phyloP scores from a whole-genome alignment of 345 rosid species.

The Populus pruinosa region DNA sequence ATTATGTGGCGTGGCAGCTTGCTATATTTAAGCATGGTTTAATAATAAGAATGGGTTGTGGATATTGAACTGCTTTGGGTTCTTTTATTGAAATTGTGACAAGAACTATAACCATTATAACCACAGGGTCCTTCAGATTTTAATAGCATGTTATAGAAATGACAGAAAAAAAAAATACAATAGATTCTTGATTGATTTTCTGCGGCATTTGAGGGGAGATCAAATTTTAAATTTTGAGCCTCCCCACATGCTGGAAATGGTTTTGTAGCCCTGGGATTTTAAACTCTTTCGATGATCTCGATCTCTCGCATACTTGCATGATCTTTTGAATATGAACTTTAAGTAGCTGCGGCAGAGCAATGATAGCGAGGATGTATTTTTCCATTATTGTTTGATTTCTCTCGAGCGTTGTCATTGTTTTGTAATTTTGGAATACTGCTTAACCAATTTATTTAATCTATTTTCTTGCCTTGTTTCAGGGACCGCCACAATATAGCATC shows the following conservation, averaged over 20 bases:
- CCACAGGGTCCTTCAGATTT: background rate
- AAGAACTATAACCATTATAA: background rate
- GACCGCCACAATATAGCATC: slow-evolving; percentile 73
- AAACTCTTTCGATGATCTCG: background rate
- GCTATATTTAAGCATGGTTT: background rate
- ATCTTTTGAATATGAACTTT: background rate
- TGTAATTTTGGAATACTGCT: background rate
- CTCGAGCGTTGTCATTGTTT: background rate
- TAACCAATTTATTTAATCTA: background rate
- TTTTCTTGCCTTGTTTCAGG: slow-evolving; percentile 39
- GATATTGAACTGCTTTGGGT: background rate
- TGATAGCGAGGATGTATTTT: background rate
- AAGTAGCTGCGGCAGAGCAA: background rate
- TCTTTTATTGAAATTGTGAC: background rate
- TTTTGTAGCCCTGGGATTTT: background rate
- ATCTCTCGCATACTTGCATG: background rate
- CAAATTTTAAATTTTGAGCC: background rate
- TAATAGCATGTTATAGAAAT: background rate
- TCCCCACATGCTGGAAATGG: background rate
- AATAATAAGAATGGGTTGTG: background rate
- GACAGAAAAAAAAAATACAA: background rate
- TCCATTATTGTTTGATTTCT: background rate
- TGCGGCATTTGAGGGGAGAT: background rate
- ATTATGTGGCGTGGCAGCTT: background rate
- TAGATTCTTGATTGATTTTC: background rate